Evolutionary conservation across 1,284 basidiomycete species (phyloP), one percentile per base, ranked within the genome.

Genomic region (Heterobasidion parviporum): DNA sequence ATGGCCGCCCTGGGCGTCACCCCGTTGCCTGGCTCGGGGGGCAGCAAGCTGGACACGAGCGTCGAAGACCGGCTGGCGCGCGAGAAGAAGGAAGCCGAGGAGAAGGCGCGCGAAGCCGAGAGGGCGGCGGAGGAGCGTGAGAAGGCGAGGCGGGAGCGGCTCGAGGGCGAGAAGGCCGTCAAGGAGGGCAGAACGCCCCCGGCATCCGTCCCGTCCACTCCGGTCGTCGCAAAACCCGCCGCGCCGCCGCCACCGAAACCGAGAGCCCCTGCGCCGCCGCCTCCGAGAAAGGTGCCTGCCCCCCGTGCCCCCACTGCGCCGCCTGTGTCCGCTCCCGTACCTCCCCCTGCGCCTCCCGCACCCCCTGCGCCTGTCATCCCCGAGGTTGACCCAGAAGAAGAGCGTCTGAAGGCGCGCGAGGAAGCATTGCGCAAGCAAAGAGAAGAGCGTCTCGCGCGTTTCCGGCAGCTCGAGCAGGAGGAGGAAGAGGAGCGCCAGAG

Each of bases 1-100:
- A 94, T 92, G 79, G 83, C 85, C 45, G 89, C 89, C 8, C 80
- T 98, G 3, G 96, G 97, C 14, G 77, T 87, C 34, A 78, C 89
- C 2, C 75, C 80, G 1, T 70, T 80, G 6, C 71, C 85, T 2
- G 64, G 81, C 0, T 68, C 81, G 3, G 62, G 76, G 4, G 66
- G 73, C 0, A 69, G 80, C 9, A 72, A 75, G 6, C 73, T 92
- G 2, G 94, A 95, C 68, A 83, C 81, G 12, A 80, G 75, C 54
- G 89, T 94, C 3, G 89, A 92, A 66, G 89, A 92, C 63, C 75
- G 94, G 34, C 76, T 97, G 1, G 85, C 83, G 32, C 78, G 85
- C 63, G 94, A 98, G 68, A 87, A 87, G 72, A 83, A 82, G 67
- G 90, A 94, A 67, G 92, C 89, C 0, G 92, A 93, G 65, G 91